Percentiles rank a stretch among this genome's conserved stretches.
phyloP scores from a whole-genome alignment of 2,329 filamentous ascomycete genomes.

The Beauveria sp. region DNA sequence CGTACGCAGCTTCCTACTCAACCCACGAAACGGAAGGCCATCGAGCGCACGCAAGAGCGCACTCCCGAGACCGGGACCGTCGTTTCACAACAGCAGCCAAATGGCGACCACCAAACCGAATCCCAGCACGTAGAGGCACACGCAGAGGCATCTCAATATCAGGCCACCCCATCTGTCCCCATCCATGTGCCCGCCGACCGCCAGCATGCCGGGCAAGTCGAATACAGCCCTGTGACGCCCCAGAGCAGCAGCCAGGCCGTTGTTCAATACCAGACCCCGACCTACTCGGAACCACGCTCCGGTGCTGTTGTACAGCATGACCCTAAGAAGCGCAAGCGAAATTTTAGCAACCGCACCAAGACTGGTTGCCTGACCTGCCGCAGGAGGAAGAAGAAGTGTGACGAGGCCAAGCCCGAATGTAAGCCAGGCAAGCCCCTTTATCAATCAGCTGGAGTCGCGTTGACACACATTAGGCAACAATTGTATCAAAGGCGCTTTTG shows the following conservation, averaged over 20 bases:
- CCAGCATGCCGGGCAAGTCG: conserved; percentile 42
- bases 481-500: conserved; percentile 81
- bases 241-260: conserved; percentile 33
- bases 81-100: conserved; percentile 25
- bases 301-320: conserved; percentile 48
- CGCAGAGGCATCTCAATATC: conserved; percentile 37
- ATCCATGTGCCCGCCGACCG: conserved; percentile 27
- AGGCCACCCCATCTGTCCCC: background rate
- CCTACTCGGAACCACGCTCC: conserved; percentile 42
- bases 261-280: conserved; percentile 28
- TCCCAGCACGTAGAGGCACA: conserved; percentile 33
- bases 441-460: background rate
- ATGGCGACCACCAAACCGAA: conserved; percentile 40
- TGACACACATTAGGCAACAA: conserved; percentile 60
- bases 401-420: conserved; percentile 91
- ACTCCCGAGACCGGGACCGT: conserved; percentile 33
- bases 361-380: conserved; percentile 92
- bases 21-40: conserved; percentile 21
- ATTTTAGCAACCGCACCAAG: conserved; percentile 93
- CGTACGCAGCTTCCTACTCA: conserved; percentile 26
- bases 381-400: conserved; percentile 93
- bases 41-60: conserved; percentile 20
- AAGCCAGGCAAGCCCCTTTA: conserved; percentile 30
- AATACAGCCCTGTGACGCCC: conserved; percentile 35
- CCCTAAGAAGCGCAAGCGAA: conserved; percentile 63